These are phyloP conservation scores for Perkinsus marinus DNA, from an alignment of 169 alveolate genomes.

Conservation along the genomic window DNA sequence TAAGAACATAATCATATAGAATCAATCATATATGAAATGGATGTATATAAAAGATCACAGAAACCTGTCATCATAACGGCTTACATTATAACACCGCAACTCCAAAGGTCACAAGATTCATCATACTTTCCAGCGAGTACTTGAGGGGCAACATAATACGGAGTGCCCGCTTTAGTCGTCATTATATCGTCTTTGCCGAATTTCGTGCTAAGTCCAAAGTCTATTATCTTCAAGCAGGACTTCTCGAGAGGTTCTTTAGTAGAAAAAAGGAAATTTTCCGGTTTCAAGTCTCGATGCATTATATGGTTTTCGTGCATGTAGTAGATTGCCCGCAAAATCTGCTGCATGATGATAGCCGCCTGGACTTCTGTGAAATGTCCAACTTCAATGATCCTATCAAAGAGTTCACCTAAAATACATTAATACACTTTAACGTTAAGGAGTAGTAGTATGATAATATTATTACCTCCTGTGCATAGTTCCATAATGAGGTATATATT, in stretches of 20 bases:
- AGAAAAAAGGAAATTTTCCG: slow-evolving; percentile 62
- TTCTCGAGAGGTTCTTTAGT: slow-evolving; percentile 28
- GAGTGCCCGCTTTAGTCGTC: slow-evolving; percentile 64
- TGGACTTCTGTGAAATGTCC: slow-evolving; percentile 69
- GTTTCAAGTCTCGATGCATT: slow-evolving; percentile 71
- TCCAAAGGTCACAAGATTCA: slow-evolving; percentile 75
- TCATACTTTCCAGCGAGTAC: slow-evolving; percentile 51
- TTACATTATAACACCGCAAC: slow-evolving; percentile 48
- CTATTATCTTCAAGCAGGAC: slow-evolving; percentile 57
- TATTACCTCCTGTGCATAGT: slow-evolving; percentile 66
- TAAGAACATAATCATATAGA: too few species aligned
- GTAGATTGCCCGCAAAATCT: slow-evolving; percentile 52
- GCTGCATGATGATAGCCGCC: slow-evolving; percentile 45
- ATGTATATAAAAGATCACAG: too few species aligned
- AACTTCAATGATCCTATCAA: slow-evolving; percentile 76
- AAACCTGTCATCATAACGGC: too few species aligned
- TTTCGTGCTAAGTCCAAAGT: slow-evolving; percentile 69
- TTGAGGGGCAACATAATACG: slow-evolving; percentile 67
- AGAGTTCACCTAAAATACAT: slow-evolving; percentile 97
- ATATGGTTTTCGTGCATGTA: slow-evolving; percentile 51
- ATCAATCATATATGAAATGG: too few species aligned
- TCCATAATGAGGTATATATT: slow-evolving; percentile 78
- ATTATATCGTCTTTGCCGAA: slow-evolving; percentile 35
- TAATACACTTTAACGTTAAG: too few species aligned
- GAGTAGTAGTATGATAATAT: too few species aligned